Conservation (phyloP, 2,329 filamentous ascomycete genomes). For the Gliomastix tumulicola region DNA sequence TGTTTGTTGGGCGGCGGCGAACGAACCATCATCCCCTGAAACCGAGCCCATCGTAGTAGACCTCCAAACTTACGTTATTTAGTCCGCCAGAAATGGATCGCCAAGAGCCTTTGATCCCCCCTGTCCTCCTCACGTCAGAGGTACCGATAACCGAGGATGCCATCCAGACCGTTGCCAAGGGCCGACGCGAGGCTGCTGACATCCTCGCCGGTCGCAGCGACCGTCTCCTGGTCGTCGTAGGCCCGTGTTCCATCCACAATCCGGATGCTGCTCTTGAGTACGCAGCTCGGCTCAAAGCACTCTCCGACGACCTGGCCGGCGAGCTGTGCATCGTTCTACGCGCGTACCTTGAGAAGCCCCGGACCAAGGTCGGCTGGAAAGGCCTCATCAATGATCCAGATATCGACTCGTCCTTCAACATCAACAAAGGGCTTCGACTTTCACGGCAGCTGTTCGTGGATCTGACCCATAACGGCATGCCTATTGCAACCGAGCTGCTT, state of each 20-base stretch:
- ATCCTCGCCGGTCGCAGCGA: constrained; percentile 77
- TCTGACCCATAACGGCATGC: constrained; percentile 79
- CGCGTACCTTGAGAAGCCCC: constrained; percentile 97
- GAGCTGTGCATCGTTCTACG: constrained; percentile 95
- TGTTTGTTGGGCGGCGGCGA: too few species aligned
- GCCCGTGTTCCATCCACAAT: constrained; percentile 96
- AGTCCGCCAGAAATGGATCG: too few species aligned
- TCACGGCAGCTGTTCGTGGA: constrained; percentile 93
- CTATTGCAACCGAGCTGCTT: constrained; percentile 96
- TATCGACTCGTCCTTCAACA: constrained; percentile 94
- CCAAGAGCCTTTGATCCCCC: constrained; percentile 89
- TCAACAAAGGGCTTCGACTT: constrained; percentile 94
- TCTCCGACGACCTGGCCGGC: constrained; percentile 71
- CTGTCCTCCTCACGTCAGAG: constrained; percentile 79
- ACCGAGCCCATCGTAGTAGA: too few species aligned
- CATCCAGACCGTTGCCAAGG: constrained; percentile 63
- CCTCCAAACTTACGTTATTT: too few species aligned
- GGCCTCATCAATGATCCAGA: constrained; percentile 98
- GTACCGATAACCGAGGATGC: constrained; percentile 63
- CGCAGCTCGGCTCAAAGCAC: constrained; percentile 66
- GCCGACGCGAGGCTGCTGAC: constrained; percentile 59
- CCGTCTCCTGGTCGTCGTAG: constrained; percentile 88
- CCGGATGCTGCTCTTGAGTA: constrained; percentile 85
- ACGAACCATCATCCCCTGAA: too few species aligned
- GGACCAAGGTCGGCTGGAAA: constrained; percentile 98